These are phyloP conservation scores for Solanum pimpinellifolium DNA, from an alignment of 257 asterid species.

Conservation along the genomic window DNA sequence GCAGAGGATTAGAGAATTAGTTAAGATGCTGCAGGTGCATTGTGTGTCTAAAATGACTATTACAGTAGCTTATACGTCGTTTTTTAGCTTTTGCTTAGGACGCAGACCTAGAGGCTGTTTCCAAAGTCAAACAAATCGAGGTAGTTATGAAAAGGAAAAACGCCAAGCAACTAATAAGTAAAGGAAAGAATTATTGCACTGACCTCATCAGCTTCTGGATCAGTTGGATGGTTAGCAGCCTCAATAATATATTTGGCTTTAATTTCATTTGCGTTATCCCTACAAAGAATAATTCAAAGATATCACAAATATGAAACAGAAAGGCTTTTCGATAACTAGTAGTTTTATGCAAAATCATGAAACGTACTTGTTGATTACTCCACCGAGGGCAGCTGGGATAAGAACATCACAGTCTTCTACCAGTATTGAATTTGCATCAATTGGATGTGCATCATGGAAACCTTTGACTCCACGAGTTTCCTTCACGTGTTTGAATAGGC, in stretches of 20 bases:
- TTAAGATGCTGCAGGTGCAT: not conserved
- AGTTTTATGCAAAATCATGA: not conserved
- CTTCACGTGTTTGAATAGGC: slow-evolving; percentile 41
- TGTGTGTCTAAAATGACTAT: not conserved
- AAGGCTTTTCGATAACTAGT: not conserved
- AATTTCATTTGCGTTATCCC: slow-evolving; percentile 69
- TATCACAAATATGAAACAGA: not conserved
- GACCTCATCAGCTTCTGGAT: slow-evolving; percentile 91
- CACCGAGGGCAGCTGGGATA: slow-evolving; percentile 91
- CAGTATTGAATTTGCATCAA: slow-evolving; percentile 42
- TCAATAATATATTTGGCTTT: slow-evolving; percentile 55
- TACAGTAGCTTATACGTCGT: too few species aligned
- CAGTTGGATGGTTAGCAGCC: slow-evolving; percentile 53
- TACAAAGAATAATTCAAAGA: not conserved
- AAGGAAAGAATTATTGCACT: not conserved
- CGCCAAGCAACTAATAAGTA: not conserved
- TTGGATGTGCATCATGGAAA: slow-evolving; percentile 39
- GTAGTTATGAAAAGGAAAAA: not conserved
- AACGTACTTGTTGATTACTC: slow-evolving; percentile 61
- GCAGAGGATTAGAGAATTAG: not conserved
- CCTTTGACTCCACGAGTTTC: slow-evolving; percentile 60
- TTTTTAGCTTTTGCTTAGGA: not conserved
- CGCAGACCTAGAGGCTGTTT: not conserved
- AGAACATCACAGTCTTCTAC: slow-evolving; percentile 78
- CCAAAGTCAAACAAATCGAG: not conserved